Evolutionary conservation across 2,329 filamentous ascomycete genomes (phyloP).

Genomic region (Xylariaceae sp.): DNA sequence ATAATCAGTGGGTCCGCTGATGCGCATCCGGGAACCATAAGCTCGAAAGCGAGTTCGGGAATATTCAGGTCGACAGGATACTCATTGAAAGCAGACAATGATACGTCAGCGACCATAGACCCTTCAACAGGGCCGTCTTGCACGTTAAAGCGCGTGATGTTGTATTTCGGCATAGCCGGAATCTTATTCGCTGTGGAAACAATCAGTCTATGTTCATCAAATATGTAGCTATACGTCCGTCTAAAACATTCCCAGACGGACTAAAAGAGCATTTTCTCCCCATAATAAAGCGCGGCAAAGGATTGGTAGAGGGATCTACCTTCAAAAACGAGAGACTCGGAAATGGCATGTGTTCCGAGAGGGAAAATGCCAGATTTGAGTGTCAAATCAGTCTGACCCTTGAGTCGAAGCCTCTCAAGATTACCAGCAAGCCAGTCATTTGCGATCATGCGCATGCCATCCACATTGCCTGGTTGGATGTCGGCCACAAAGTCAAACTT

Average conservation of each 20-base stretch:
- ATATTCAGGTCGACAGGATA: constrained; percentile 75
- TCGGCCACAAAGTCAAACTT: constrained; percentile 75
- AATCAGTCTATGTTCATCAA: constrained; percentile 31
- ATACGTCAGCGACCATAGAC: constrained; percentile 77
- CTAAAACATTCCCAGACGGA: constrained; percentile 14
- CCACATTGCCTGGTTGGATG: constrained; percentile 69
- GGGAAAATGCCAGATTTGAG: constrained; percentile 76
- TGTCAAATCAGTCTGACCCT: constrained; percentile 68
- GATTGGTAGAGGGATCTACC: constrained; percentile 70
- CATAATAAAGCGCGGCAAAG: constrained; percentile 59
- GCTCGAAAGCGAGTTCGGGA: constrained; percentile 77
- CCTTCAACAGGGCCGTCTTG: constrained; percentile 59
- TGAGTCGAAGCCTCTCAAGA: constrained; percentile 65
- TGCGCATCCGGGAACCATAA: constrained; percentile 79
- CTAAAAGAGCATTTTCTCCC: constrained; percentile 49
- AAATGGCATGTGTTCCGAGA: constrained; percentile 72
- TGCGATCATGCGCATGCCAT: constrained; percentile 73
- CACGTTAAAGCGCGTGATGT: constrained; percentile 76
- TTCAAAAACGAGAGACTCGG: constrained; percentile 74
- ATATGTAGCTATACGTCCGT: not conserved
- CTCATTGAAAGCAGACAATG: constrained; percentile 66
- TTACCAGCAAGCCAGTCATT: constrained; percentile 86
- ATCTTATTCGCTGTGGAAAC: constrained; percentile 59
- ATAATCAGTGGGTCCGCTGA: constrained; percentile 68
- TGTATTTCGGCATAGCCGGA: constrained; percentile 74